Conservation (phyloP, 1,284 basidiomycete species). For the Baeospora myosura region DNA sequence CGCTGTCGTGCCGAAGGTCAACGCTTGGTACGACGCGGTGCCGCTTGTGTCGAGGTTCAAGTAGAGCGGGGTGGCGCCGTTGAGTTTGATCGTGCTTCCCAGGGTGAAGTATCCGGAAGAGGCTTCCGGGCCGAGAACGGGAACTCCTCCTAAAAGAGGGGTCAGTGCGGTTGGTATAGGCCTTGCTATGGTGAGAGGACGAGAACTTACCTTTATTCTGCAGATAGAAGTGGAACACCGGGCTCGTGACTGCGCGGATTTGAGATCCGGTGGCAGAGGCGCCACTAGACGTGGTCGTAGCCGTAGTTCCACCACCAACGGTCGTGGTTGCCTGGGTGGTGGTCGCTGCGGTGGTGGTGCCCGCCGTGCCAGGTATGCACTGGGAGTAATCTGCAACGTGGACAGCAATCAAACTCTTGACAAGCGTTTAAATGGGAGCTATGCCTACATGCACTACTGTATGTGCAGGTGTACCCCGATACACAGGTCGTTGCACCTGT, state of each 20-base stretch:
- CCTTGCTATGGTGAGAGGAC: neutral
- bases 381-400: conserved; percentile 39
- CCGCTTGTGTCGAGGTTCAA: conserved; percentile 39
- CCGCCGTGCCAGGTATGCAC: conserved; percentile 30
- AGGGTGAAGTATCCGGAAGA: conserved; percentile 47
- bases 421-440: neutral
- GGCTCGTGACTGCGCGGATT: conserved; percentile 45
- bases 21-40: conserved; percentile 41
- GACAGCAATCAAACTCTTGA: neutral
- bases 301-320: conserved; percentile 14
- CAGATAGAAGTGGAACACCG: conserved; percentile 52
- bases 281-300: conserved; percentile 33
- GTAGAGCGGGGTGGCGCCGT: conserved; percentile 35
- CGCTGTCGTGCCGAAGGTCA: conserved; percentile 39
- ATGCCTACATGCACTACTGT: conserved; percentile 34
- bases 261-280: conserved; percentile 45
- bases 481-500: conserved; percentile 39
- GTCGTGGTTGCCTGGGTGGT: conserved; percentile 15
- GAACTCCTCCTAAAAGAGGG: conserved; percentile 30
- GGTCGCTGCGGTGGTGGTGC: conserved; percentile 17
- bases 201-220: conserved; percentile 35
- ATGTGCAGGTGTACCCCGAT: conserved; percentile 37
- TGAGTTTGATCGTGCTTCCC: conserved; percentile 37
- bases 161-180: neutral
- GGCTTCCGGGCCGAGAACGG: conserved; percentile 46